A percentile compares a stretch with the other conserved stretches of the same genome.
Evolutionary conservation across 805 yeast genomes (phyloP).

Genomic region (Candida verbasci): DNA sequence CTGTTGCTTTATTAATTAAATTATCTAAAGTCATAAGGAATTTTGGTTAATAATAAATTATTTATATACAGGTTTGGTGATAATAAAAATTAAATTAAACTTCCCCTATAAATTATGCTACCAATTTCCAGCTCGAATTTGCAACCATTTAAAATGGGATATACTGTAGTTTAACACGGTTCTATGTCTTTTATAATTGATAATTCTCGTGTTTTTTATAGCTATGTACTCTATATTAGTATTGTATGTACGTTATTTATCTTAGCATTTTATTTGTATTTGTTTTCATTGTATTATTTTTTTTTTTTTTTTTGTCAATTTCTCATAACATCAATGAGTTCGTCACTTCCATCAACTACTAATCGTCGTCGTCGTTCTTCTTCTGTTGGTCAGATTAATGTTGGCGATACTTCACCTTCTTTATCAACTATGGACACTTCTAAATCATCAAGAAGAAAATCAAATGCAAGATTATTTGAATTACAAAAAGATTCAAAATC

Average conservation of each 20-base stretch:
- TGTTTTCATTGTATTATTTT: neutral
- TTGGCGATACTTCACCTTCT: slow-evolving; percentile 72
- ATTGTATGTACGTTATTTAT: no score
- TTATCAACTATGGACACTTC: slow-evolving; percentile 62
- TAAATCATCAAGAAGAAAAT: slow-evolving; percentile 32
- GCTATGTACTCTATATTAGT: no score
- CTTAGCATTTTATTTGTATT: neutral
- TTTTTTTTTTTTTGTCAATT: neutral
- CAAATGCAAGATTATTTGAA: slow-evolving; percentile 26
- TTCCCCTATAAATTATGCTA: neutral
- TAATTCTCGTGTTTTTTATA: no score
- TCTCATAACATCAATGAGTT: slow-evolving; percentile 3
- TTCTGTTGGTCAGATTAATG: slow-evolving; percentile 67
- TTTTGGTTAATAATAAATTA: neutral
- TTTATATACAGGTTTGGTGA: slow-evolving; percentile 1
- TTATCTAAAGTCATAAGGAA: slow-evolving; percentile 7
- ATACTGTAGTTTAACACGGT: no score
- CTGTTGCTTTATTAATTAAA: slow-evolving; percentile 34
- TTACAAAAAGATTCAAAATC: slow-evolving; percentile 22
- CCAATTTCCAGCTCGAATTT: neutral
- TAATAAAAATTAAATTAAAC: no score
- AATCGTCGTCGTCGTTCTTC: slow-evolving; percentile 50
- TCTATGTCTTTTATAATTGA: no score
- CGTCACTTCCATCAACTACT: no score
- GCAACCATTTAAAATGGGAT: neutral